Conservation (phyloP, 176 grass and related monocot species). For the Phoenix dactylifera region DNA sequence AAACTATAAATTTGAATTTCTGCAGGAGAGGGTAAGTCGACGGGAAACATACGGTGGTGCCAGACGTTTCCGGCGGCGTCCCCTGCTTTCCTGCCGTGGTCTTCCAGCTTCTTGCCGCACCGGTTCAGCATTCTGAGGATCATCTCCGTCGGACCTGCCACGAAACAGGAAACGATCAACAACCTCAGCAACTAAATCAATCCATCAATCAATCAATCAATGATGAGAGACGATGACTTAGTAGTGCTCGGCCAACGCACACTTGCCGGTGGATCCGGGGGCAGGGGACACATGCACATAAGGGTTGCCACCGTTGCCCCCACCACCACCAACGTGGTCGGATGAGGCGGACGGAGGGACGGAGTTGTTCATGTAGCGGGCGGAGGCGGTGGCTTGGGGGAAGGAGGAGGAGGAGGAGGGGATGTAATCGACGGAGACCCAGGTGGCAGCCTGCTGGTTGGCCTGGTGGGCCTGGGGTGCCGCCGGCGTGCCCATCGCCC, state of each 20-base stretch:
- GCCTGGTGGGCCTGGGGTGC: neutral
- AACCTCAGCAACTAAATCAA: neutral
- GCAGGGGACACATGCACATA: constrained; percentile 53
- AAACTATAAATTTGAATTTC: too few species aligned
- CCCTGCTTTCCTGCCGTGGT: constrained; percentile 51
- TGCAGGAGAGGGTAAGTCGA: too few species aligned
- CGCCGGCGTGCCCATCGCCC: constrained; percentile 6
- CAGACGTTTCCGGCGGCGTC: constrained; percentile 59
- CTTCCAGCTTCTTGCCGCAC: constrained; percentile 53
- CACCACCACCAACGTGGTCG: constrained; percentile 17
- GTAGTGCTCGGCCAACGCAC: constrained; percentile 11
- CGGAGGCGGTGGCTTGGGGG: neutral
- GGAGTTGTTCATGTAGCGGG: neutral
- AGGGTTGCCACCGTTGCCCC: constrained; percentile 31
- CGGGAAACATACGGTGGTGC: constrained; percentile 42
- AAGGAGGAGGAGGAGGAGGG: neutral
- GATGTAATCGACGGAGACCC: neutral
- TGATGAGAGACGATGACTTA: neutral
- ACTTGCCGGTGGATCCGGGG: constrained; percentile 25
- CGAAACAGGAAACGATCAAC: neutral
- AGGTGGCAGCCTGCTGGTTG: neutral
- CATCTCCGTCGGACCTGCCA: constrained; percentile 5
- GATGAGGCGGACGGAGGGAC: neutral
- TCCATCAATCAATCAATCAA: neutral
- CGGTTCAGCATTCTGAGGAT: constrained; percentile 42